Conservation (phyloP, 2,329 filamentous ascomycete species). For the Fusarium sp. region DNA sequence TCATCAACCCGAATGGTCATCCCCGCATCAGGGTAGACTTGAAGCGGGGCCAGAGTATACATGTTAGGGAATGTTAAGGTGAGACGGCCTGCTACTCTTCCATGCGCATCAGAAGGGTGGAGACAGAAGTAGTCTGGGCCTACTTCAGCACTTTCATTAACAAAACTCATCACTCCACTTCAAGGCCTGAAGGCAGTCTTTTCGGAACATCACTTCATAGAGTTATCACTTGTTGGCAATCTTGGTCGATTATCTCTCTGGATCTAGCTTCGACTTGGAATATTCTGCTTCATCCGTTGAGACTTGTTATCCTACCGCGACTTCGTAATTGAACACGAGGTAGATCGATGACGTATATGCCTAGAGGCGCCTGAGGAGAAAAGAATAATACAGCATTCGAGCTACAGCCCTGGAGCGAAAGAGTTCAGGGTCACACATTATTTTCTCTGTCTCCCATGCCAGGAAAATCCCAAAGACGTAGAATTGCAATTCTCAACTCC, state of each 20-base stretch:
- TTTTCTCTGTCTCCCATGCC: not conserved
- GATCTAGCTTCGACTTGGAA: not conserved
- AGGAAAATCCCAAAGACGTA: not conserved
- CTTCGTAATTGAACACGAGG: not conserved
- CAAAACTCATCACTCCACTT: not conserved
- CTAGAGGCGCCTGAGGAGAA: not conserved
- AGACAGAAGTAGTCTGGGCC: not conserved
- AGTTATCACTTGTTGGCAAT: too few relatives aligned
- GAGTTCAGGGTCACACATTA: not conserved
- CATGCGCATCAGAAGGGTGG: rapidly evolving
- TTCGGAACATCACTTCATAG: not conserved
- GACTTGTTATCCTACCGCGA: too few relatives aligned
- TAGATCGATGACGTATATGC: not conserved
- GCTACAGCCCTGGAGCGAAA: too few relatives aligned
- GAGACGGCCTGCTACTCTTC: rapidly evolving
- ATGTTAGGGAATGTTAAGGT: not conserved
- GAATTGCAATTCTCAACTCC: slow-evolving; percentile 9
- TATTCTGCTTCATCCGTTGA: not conserved
- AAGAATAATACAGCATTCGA: too few relatives aligned
- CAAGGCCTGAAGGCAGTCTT: too few relatives aligned
- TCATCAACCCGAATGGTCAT: not conserved
- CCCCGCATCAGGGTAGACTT: not conserved
- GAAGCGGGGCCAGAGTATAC: not conserved
- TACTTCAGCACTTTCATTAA: not conserved
- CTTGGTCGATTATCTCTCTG: rapidly evolving